Conservation (phyloP, 352 stramenopile species). For the Globisporangium cylindrosporum region DNA sequence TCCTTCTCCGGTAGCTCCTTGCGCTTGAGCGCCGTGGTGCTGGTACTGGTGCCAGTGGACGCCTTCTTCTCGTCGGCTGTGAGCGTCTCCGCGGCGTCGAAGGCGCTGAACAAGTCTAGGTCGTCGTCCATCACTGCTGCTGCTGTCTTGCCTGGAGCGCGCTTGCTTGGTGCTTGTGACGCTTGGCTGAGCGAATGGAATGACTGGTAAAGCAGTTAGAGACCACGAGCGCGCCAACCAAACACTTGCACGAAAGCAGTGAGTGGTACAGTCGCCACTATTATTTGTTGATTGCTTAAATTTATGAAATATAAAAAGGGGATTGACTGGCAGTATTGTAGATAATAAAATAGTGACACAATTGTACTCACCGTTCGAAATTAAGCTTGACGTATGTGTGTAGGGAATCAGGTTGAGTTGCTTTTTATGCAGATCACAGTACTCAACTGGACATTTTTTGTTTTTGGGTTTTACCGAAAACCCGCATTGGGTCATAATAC, state of each 20-base stretch:
- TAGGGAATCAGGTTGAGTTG: no score
- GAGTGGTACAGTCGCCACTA: background rate
- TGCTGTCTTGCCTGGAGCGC: background rate
- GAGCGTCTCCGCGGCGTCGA: constrained; percentile 84
- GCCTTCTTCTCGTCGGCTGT: constrained; percentile 47
- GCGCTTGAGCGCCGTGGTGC: constrained; percentile 34
- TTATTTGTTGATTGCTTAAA: no score
- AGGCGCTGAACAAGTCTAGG: constrained; percentile 93
- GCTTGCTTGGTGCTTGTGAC: background rate
- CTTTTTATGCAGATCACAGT: no score
- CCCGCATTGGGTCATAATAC: no score
- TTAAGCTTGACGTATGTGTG: no score
- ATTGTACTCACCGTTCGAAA: no score
- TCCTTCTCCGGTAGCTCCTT: constrained; percentile 30
- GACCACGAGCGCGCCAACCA: background rate
- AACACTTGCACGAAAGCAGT: background rate
- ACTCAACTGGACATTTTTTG: no score
- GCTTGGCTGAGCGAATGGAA: background rate
- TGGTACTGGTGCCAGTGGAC: constrained; percentile 4
- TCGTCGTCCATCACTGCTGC: constrained; percentile 63
- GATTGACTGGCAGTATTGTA: no score
- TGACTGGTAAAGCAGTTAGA: background rate
- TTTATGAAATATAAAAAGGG: no score
- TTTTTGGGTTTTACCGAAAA: no score
- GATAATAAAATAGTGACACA: no score